phyloP scores from a whole-genome alignment of 306 rosid genomes.

The Coriaria nepalensis region DNA sequence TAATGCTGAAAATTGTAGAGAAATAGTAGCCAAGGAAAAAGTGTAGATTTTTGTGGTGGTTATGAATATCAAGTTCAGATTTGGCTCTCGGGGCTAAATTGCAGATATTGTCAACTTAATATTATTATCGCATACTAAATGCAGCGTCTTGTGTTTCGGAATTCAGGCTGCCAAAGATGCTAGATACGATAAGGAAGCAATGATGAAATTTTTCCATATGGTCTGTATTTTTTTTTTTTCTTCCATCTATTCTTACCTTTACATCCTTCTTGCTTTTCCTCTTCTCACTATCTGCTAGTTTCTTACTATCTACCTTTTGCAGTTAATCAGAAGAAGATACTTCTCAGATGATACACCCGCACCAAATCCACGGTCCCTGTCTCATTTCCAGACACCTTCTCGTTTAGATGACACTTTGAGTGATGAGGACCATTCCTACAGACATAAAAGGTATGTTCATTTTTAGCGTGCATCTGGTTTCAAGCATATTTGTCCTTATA shows the following conservation, averaged over 20 bases:
- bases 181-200: slow-evolving; percentile 90
- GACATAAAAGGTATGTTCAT: slow-evolving; percentile 32
- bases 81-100: too few species aligned
- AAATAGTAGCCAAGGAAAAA: too few species aligned
- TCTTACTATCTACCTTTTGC: slow-evolving; percentile 11
- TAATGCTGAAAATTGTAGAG: too few species aligned
- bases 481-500: too few species aligned
- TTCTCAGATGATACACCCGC: slow-evolving; percentile 69
- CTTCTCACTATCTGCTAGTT: not conserved
- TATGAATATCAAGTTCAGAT: too few species aligned
- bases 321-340: slow-evolving; percentile 91
- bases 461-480: not conserved
- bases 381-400: slow-evolving; percentile 40
- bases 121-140: not conserved
- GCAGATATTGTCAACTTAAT: not conserved
- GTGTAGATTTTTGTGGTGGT: too few species aligned
- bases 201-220: slow-evolving; percentile 71
- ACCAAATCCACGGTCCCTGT: slow-evolving; percentile 52
- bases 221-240: slow-evolving; percentile 30
- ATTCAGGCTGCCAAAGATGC: slow-evolving; percentile 92
- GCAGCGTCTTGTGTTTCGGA: slow-evolving; percentile 15
- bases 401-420: slow-evolving; percentile 58
- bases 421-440: slow-evolving; percentile 52
- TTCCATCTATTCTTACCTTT: not conserved
- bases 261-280: not conserved